Percentiles rank a stretch among this genome's conserved stretches.
Evolutionary conservation across 306 rosid genomes (phyloP).

Genomic region (Mimosa bimucronata): DNA sequence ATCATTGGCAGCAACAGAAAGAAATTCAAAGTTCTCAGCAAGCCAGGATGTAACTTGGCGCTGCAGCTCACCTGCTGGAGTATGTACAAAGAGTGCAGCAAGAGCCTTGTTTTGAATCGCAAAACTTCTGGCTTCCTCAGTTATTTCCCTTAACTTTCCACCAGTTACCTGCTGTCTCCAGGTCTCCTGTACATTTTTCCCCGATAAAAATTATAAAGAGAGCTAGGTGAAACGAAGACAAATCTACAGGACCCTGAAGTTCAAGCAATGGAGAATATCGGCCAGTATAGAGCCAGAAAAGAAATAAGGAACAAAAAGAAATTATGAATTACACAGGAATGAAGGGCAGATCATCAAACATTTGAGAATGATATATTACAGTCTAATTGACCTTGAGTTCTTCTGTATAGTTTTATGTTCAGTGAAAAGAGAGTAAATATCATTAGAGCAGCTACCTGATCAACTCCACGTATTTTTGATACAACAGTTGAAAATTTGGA

Average conservation of each 20-base stretch:
- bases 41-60: slow-evolving; percentile 89
- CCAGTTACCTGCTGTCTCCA: no score
- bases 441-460: slow-evolving; percentile 60
- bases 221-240: slow-evolving; percentile 7
- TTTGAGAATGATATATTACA: no score
- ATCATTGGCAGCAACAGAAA: slow-evolving; percentile 68
- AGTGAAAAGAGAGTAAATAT: slow-evolving; percentile 12
- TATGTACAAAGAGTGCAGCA: slow-evolving; percentile 87
- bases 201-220: no score
- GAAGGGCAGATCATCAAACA: not conserved
- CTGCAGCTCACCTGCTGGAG: slow-evolving; percentile 92
- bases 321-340: slow-evolving; percentile 1
- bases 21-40: slow-evolving; percentile 75
- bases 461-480: slow-evolving; percentile 83
- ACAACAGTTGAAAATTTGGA: slow-evolving; percentile 86
- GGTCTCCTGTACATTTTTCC: no score
- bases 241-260: not conserved
- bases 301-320: slow-evolving; percentile 13
- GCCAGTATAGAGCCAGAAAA: slow-evolving; percentile 16
- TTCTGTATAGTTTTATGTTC: no score
- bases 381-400: no score
- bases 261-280: not conserved
- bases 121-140: slow-evolving; percentile 81
- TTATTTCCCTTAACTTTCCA: no score
- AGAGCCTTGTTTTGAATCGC: slow-evolving; percentile 73